Conservation (phyloP, 2,329 filamentous ascomycete genomes). For the Cryphonectria carpinicola region DNA sequence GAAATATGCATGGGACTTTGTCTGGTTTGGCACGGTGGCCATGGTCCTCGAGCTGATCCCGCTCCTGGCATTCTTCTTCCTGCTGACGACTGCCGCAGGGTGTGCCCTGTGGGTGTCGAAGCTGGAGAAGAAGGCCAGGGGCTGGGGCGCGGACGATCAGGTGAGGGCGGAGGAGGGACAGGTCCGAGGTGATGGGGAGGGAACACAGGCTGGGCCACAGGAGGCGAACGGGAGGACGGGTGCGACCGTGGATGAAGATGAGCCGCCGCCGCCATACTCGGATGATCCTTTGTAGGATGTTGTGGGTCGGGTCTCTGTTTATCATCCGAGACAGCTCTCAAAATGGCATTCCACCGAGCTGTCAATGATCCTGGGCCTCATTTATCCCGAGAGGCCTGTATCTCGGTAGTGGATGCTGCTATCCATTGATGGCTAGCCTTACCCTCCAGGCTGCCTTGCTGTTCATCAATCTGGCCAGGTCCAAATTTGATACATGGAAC, state of each 20-base stretch:
- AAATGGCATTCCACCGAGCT: neutral
- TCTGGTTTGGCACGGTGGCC: constrained; percentile 89
- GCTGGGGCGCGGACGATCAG: constrained; percentile 19
- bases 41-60: constrained; percentile 87
- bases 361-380: constrained; percentile 1
- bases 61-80: constrained; percentile 89
- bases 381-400: constrained; percentile 5
- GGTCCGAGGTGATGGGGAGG: constrained; percentile 9
- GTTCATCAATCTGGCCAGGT: neutral
- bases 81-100: constrained; percentile 84
- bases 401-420: neutral
- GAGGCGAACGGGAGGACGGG: constrained; percentile 28
- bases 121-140: constrained; percentile 64
- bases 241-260: constrained; percentile 32
- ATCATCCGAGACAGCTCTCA: constrained; percentile 25
- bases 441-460: neutral
- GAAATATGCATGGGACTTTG: constrained; percentile 76
- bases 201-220: constrained; percentile 13
- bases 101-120: constrained; percentile 84
- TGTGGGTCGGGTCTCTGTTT: constrained; percentile 24
- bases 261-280: constrained; percentile 43
- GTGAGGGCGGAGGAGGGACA: constrained; percentile 31
- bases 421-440: neutral
- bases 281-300: constrained; percentile 40
- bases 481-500: constrained; percentile 16